Evolutionary conservation across 2,329 filamentous ascomycete species (phyloP).

Genomic region (Myotisia sp.): DNA sequence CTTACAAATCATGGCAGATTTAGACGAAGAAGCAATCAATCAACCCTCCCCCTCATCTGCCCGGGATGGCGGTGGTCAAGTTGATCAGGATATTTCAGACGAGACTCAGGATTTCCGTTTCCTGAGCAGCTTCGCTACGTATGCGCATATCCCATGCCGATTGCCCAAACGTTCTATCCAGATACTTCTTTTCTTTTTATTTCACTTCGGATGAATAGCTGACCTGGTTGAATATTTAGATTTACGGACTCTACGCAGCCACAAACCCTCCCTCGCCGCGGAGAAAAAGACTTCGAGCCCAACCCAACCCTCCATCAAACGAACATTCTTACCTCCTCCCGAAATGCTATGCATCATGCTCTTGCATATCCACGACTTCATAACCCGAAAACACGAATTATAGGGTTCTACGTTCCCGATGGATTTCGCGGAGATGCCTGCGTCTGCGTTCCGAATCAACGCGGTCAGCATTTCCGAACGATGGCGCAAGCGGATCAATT

Average conservation of each 20-base stretch:
- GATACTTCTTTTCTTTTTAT: neutral
- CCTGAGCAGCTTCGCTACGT: slow-evolving; percentile 43
- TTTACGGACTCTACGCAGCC: slow-evolving; percentile 21
- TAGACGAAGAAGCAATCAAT: slow-evolving; percentile 30
- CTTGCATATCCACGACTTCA: slow-evolving; percentile 65
- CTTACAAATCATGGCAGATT: slow-evolving; percentile 27
- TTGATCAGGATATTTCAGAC: slow-evolving; percentile 56
- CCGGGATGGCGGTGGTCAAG: slow-evolving; percentile 20
- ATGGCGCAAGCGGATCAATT: slow-evolving; percentile 56
- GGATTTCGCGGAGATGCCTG: slow-evolving; percentile 28
- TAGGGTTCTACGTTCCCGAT: slow-evolving; percentile 62
- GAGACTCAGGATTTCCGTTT: slow-evolving; percentile 79
- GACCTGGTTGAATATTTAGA: too few relatives aligned
- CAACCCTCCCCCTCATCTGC: slow-evolving; percentile 14
- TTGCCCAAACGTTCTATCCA: neutral
- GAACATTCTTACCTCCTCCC: slow-evolving; percentile 61
- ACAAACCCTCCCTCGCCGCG: slow-evolving; percentile 62
- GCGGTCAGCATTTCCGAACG: slow-evolving; percentile 57
- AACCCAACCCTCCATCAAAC: slow-evolving; percentile 77
- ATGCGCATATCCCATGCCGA: slow-evolving; percentile 12
- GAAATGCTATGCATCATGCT: slow-evolving; percentile 78
- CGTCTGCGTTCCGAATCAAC: slow-evolving; percentile 57
- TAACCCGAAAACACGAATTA: slow-evolving; percentile 46
- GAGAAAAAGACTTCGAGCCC: slow-evolving; percentile 93
- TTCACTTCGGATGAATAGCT: slow-evolving; percentile 1